Percentiles rank a stretch among this genome's conserved stretches.
These are phyloP conservation scores for Penicillium pulvis DNA, from an alignment of 495 filamentous ascomycete genomes.

Conservation along the genomic window DNA sequence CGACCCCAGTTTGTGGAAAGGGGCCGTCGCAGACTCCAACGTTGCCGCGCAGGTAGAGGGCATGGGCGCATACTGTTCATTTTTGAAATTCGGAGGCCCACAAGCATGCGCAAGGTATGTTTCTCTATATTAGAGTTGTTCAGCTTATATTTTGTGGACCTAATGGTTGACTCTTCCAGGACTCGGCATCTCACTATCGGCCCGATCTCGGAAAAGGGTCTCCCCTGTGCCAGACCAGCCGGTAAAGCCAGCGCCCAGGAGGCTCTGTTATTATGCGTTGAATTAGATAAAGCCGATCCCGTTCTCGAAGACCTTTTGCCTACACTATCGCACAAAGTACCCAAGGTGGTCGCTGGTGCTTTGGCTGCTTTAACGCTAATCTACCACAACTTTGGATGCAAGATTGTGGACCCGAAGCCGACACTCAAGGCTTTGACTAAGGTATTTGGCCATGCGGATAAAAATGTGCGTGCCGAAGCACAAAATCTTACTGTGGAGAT, in stretches of 20 bases:
- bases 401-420: conserved; percentile 93
- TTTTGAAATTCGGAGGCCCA: conserved; percentile 81
- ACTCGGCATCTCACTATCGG: conserved; percentile 73
- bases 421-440: conserved; percentile 90
- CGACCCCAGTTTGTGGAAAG: conserved; percentile 87
- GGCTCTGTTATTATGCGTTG: conserved; percentile 84
- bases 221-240: conserved; percentile 80
- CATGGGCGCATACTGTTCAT: conserved; percentile 81
- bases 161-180: conserved; percentile 41
- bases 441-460: conserved; percentile 94
- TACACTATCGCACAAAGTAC: conserved; percentile 83
- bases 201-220: conserved; percentile 87
- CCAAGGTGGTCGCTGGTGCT: conserved; percentile 88
- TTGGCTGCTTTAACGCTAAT: conserved; percentile 78
- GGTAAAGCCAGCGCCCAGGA: conserved; percentile 87
- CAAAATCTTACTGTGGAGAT: conserved; percentile 91
- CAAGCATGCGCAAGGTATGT: conserved; percentile 73
- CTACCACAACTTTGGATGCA: conserved; percentile 92
- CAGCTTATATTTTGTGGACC: neutral
- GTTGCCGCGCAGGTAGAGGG: conserved; percentile 97
- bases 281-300: conserved; percentile 82
- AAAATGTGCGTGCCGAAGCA: conserved; percentile 95
- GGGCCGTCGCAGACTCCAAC: conserved; percentile 91
- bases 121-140: neutral
- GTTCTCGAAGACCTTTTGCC: conserved; percentile 91